Conservation (phyloP, 345 rosid species). For the Brassica carinata region DNA sequence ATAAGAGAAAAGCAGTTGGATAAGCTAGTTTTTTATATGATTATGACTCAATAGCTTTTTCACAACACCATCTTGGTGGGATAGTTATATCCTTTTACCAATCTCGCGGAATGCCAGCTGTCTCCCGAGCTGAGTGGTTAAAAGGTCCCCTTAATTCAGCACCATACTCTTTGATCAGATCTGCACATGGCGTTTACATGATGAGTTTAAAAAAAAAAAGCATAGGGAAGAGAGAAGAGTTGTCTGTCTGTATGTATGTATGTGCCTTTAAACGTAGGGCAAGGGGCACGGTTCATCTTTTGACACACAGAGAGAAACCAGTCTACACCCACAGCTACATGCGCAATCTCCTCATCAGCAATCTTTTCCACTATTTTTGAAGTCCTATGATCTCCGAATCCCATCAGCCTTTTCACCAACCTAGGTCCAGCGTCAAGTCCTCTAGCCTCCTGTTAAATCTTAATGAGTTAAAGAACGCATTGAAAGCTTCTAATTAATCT, state of each 20-base stretch:
- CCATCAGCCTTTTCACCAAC: conserved; percentile 73
- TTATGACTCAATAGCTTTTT: no score
- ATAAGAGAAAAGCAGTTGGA: neutral
- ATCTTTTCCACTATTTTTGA: conserved; percentile 75
- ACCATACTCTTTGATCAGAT: conserved; percentile 66
- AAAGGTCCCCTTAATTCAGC: conserved; percentile 94
- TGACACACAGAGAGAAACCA: conserved; percentile 80
- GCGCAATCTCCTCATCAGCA: conserved; percentile 92
- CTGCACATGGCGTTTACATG: conserved; percentile 41
- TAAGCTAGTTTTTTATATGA: neutral
- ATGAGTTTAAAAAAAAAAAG: neutral
- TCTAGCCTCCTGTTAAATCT: conserved; percentile 72
- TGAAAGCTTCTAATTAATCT: neutral
- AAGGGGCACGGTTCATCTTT: conserved; percentile 67
- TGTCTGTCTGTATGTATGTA: neutral
- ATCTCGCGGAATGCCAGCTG: conserved; percentile 89
- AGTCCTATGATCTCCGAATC: conserved; percentile 80
- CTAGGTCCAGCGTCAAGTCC: conserved; percentile 99
- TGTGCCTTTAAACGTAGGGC: conserved; percentile 77
- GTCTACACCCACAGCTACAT: conserved; percentile 88
- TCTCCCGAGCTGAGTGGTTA: conserved; percentile 83
- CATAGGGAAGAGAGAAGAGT: conserved; percentile 12
- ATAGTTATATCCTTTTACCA: conserved; percentile 50
- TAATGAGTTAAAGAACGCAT: neutral
- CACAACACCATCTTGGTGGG: neutral